phyloP scores from a whole-genome alignment of 2,329 filamentous ascomycete genomes.

The Penicillium olsonii region DNA sequence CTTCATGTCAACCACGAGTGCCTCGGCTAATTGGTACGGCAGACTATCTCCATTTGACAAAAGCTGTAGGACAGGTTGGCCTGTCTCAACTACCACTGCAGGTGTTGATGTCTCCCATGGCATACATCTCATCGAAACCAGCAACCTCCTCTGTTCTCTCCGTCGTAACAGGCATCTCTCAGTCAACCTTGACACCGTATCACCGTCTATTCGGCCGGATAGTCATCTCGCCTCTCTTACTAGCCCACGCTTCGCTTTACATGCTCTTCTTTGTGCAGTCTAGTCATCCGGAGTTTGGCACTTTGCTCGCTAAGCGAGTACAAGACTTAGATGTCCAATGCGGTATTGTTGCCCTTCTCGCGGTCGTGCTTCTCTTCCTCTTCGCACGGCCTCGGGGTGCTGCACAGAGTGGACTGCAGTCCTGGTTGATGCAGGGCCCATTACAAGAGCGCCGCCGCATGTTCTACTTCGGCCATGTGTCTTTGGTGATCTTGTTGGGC shows the following conservation, averaged over 20 bases:
- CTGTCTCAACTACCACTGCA: conserved; percentile 63
- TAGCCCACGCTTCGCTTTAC: conserved; percentile 57
- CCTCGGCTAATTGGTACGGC: conserved; percentile 6
- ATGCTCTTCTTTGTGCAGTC: conserved; percentile 58
- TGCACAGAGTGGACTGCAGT: conserved; percentile 13
- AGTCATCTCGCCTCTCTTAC: conserved; percentile 52
- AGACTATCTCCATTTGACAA: conserved; percentile 67
- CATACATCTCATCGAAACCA: conserved; percentile 45
- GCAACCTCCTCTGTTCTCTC: conserved; percentile 52
- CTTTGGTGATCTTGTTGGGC: conserved; percentile 52
- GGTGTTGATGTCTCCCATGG: conserved; percentile 53
- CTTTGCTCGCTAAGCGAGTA: conserved; percentile 55
- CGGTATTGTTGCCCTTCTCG: conserved; percentile 53
- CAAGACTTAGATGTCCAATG: conserved; percentile 59
- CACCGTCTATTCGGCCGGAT: conserved; percentile 62
- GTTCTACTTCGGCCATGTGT: conserved; percentile 60
- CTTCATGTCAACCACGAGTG: not conserved
- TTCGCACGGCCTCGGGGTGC: conserved; percentile 48
- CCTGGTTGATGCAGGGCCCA: conserved; percentile 13
- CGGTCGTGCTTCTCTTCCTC: conserved; percentile 50
- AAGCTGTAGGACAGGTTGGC: conserved; percentile 61
- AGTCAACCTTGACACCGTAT: conserved; percentile 57
- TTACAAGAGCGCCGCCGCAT: conserved; percentile 40
- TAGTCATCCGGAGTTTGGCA: conserved; percentile 36
- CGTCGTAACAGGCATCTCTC: conserved; percentile 54